Conservation (phyloP, 768 basidiomycete species). For the Lentinula lateritia region DNA sequence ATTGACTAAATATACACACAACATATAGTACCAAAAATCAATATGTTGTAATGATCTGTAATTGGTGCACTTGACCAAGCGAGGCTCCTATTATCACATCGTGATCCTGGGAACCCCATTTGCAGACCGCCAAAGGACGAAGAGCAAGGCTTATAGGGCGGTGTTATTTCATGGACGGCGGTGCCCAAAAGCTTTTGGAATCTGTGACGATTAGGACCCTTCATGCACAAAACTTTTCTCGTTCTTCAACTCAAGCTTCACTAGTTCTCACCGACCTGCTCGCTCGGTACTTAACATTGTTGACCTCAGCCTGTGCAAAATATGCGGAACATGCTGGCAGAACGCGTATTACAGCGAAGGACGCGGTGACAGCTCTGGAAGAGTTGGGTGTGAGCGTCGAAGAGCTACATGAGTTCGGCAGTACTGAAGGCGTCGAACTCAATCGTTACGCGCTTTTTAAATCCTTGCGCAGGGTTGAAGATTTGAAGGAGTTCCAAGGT, state of each 20-base stretch:
- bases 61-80: no score
- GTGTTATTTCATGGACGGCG: conserved; percentile 40
- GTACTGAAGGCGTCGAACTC: conserved; percentile 65
- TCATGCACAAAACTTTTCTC: conserved; percentile 73
- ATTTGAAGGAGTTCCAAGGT: conserved; percentile 71
- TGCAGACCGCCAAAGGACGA: neutral
- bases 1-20: no score
- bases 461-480: conserved; percentile 61
- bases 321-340: conserved; percentile 77
- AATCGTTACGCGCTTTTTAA: conserved; percentile 56
- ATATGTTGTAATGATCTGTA: no score
- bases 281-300: conserved; percentile 63
- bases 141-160: neutral
- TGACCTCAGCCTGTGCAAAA: conserved; percentile 62
- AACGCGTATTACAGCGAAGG: conserved; percentile 46
- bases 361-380: conserved; percentile 62
- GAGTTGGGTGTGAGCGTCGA: conserved; percentile 69
- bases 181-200: conserved; percentile 59
- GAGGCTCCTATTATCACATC: neutral
- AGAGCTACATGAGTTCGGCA: conserved; percentile 63
- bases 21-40: no score
- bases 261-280: conserved; percentile 70
- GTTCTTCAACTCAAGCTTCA: conserved; percentile 69
- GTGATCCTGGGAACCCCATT: neutral
- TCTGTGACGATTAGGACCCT: conserved; percentile 63